These are phyloP conservation scores for Xenosphaeropsis pyriputrescens DNA, from an alignment of 2,329 filamentous ascomycete genomes.

Conservation along the genomic window DNA sequence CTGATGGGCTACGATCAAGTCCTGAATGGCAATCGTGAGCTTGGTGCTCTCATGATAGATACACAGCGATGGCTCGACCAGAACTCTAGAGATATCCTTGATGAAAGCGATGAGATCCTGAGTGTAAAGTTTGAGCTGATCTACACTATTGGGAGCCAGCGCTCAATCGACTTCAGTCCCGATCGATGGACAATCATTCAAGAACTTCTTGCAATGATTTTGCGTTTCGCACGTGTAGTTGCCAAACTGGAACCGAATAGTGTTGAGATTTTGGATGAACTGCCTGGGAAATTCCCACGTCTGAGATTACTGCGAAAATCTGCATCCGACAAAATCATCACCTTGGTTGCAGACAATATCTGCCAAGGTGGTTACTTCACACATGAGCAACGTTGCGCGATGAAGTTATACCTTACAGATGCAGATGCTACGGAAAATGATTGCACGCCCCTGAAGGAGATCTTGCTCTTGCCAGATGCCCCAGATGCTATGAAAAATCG, in stretches of 20 bases:
- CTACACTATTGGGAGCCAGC: constrained; percentile 43
- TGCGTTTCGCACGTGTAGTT: constrained; percentile 15
- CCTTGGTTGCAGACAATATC: constrained; percentile 22
- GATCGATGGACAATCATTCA: constrained; percentile 42
- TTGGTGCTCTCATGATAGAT: constrained; percentile 21
- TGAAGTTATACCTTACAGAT: constrained; percentile 30
- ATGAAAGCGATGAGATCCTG: constrained; percentile 52
- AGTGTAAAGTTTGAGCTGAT: constrained; percentile 45
- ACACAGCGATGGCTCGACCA: constrained; percentile 29
- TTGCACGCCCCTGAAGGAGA: too few relatives aligned
- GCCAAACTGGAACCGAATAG: constrained; percentile 18
- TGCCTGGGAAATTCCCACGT: constrained; percentile 26
- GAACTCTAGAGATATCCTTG: constrained; percentile 38
- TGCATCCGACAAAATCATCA: constrained; percentile 17
- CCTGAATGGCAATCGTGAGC: constrained; percentile 12
- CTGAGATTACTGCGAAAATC: constrained; percentile 28
- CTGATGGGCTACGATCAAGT: constrained; percentile 41
- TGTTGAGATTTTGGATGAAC: constrained; percentile 24
- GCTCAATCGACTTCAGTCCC: constrained; percentile 32
- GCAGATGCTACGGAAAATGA: too few relatives aligned
- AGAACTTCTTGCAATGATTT: constrained; percentile 30
- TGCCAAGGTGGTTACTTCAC: constrained; percentile 24
- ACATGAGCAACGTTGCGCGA: constrained; percentile 10
- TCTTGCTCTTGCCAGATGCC: too few relatives aligned
- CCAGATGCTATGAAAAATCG: constrained; percentile 11